Base-by-base conservation (phyloP, 148 eudicot genomes). In the Fagopyrum homotropicum region DNA sequence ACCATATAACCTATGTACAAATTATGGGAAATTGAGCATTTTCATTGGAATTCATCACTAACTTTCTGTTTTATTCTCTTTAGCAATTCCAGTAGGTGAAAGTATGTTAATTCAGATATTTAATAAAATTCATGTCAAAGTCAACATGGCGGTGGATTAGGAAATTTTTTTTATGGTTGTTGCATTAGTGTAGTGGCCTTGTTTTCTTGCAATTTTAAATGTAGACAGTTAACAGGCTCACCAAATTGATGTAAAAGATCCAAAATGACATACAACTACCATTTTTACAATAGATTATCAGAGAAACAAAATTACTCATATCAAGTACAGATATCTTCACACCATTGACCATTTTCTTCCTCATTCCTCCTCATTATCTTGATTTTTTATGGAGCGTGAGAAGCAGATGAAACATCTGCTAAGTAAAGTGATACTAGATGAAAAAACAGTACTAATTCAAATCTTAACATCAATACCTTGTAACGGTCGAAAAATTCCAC, bases 401-500 rank as follows among this genome's bases (percentile, higher is more conserved):
- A 30, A 63, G 69, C 10, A 30, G 44, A 63, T 10, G 40, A 30
- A 63, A 29, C 61, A 50, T 52, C 61, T 7, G 29, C 15, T 44
- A 57, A 75, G 29, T 61, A 16, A 59, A 57, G 30, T 46, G 70
- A 59, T 47, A 60, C 69, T 66, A 45, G 54, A 12, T 76, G 73
- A 6, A 60, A 44, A 35, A 72, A 68, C 50, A 57, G 2, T 63
- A 72, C 60, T 19, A 73, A 69, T 46, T 54, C 26, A 76, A 29
- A 45, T 55, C 64, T 55, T 61, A 43, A 51, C 26, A 44, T 73
- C 57, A 72, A 73, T 92, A 92, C 98, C 98, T 95, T 95, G 90
- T 95, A 88, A 10, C 84, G 80, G 82, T 95, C 98, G 69, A 92
- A 95, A 84, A 95, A 95, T 73, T 89, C 97, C 83, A 90, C 92